phyloP scores from a whole-genome alignment of 2,329 filamentous ascomycete genomes.

The Fusarium poae region DNA sequence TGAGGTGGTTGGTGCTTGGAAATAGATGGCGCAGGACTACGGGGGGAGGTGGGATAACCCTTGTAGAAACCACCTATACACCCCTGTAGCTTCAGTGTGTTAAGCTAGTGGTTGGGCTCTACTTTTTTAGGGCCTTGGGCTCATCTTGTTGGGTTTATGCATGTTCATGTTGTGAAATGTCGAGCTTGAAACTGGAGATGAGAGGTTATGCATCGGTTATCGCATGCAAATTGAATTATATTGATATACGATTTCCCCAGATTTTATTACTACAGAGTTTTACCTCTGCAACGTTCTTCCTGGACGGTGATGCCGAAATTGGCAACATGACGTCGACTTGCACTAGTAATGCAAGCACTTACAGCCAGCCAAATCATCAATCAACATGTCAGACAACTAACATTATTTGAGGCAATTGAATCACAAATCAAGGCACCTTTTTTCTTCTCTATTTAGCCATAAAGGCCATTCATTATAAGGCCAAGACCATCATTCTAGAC shows the following conservation, averaged over 20 bases:
- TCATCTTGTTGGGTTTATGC: slow-evolving; percentile 14
- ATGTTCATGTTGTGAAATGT: background rate
- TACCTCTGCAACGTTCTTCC: slow-evolving; percentile 1
- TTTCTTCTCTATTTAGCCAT: slow-evolving; percentile 6
- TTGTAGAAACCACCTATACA: slow-evolving; percentile 7
- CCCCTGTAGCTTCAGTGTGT: slow-evolving; percentile 27
- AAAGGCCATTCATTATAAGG: background rate
- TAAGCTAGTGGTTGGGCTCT: slow-evolving; percentile 36
- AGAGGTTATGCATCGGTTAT: slow-evolving; percentile 9
- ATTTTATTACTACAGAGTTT: background rate
- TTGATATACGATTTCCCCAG: slow-evolving; percentile 1
- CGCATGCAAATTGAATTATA: background rate
- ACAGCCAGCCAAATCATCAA: slow-evolving; percentile 17
- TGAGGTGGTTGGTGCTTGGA: slow-evolving; percentile 40
- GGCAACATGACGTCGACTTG: slow-evolving; percentile 29
- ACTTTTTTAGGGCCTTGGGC: background rate
- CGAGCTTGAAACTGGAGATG: slow-evolving; percentile 17
- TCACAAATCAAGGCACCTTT: slow-evolving; percentile 16
- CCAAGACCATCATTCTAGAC: slow-evolving; percentile 19
- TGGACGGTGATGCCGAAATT: slow-evolving; percentile 29
- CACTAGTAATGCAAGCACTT: slow-evolving; percentile 43
- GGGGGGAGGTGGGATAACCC: slow-evolving; percentile 31
- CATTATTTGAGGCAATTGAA: background rate
- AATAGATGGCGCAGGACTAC: slow-evolving; percentile 42
- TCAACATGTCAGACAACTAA: background rate